phyloP scores from a whole-genome alignment of 169 alveolate species.

The Plasmodium vivax region DNA sequence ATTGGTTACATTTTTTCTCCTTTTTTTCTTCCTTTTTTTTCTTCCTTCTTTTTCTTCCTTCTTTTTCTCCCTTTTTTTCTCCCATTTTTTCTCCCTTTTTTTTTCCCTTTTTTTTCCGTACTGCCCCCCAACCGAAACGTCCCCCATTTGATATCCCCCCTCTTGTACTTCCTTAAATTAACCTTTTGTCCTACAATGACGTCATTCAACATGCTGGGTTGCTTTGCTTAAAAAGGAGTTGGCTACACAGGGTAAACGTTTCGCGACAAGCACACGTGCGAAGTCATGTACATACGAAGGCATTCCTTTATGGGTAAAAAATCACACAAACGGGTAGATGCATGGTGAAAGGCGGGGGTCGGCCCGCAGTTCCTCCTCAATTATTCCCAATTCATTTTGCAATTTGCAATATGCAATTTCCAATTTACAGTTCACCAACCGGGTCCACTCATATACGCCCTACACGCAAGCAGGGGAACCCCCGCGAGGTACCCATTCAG shows the following conservation, averaged over 20 bases:
- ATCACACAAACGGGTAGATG: neutral
- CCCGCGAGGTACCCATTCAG: neutral
- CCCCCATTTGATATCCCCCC: neutral
- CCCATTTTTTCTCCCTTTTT: neutral
- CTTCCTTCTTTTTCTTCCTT: neutral
- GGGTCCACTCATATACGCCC: neutral
- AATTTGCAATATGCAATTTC: neutral
- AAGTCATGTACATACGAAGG: neutral
- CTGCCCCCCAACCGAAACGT: neutral
- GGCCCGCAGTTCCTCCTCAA: neutral
- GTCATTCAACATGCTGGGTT: neutral
- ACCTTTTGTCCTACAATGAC: neutral
- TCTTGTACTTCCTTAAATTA: neutral
- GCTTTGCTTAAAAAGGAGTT: neutral
- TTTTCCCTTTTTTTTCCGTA: neutral
- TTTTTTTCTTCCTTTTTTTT: neutral
- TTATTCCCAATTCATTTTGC: neutral
- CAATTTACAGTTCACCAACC: neutral
- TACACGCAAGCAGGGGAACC: neutral
- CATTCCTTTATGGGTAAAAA: neutral
- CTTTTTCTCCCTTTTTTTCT: neutral
- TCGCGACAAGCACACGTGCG: neutral
- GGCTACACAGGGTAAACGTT: neutral
- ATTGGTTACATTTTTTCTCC: neutral
- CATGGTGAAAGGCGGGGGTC: neutral